A percentile compares a stretch with the other conserved stretches of the same genome.
These are phyloP conservation scores for Daedaleopsis sinensis DNA, from an alignment of 768 basidiomycete species.

Conservation along the genomic window DNA sequence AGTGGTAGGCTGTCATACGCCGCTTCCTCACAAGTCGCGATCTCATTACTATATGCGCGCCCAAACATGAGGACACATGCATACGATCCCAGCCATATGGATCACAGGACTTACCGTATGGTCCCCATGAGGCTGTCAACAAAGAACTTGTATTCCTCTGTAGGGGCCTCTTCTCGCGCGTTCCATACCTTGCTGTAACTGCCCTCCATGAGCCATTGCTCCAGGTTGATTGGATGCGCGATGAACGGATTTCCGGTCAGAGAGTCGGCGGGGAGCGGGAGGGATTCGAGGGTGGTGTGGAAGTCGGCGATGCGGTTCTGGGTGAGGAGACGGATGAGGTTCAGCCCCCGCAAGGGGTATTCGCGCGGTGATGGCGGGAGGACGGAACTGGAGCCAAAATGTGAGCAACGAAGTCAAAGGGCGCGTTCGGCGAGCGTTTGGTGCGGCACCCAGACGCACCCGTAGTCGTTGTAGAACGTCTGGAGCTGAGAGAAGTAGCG, in stretches of 20 bases:
- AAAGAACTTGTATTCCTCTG: conserved; percentile 94
- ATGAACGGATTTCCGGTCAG: conserved; percentile 74
- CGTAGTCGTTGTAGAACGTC: conserved; percentile 87
- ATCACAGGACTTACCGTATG: conserved; percentile 60
- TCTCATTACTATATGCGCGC: conserved; percentile 73
- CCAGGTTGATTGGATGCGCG: conserved; percentile 86
- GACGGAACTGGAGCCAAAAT: conserved; percentile 46
- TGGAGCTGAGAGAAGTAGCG: conserved; percentile 92
- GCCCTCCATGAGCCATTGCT: conserved; percentile 98
- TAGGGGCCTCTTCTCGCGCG: conserved; percentile 88
- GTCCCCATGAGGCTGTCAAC: conserved; percentile 93
- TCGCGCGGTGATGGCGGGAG: conserved; percentile 87
- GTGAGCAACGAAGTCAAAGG: neutral
- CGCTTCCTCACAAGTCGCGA: conserved; percentile 93
- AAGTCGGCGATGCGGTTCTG: conserved; percentile 98
- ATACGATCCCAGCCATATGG: neutral
- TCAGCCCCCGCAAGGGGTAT: conserved; percentile 86
- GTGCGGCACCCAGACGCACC: conserved; percentile 41
- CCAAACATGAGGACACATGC: too few species aligned
- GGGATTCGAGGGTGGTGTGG: conserved; percentile 93
- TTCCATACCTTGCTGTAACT: conserved; percentile 98
- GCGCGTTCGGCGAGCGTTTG: neutral
- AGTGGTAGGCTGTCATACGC: conserved; percentile 92
- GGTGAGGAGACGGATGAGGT: conserved; percentile 92
- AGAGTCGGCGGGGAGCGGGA: conserved; percentile 70